Base-by-base conservation (phyloP, 2,329 filamentous ascomycete species). In the Verticillium klebahnii region DNA sequence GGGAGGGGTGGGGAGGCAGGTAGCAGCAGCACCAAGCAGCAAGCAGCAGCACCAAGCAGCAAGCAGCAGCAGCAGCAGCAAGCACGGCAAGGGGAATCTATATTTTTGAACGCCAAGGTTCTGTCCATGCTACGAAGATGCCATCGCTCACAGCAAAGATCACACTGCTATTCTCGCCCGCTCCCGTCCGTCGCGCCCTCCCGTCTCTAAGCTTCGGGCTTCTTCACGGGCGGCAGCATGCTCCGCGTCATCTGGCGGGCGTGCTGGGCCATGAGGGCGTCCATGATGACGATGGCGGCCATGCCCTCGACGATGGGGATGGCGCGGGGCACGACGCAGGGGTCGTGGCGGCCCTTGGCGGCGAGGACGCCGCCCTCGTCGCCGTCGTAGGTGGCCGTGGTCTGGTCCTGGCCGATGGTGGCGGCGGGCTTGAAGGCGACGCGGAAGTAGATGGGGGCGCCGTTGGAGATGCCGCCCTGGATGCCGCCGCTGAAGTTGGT, bases 401-500 rank as follows among this genome's bases (percentile, higher is more conserved):
- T 84, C 80, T 98, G 94, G 54, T 91, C 90, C 77, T 94, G 90
- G 56, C 91, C 89, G 72, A 98, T 98, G 3, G 95, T 98, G 34
- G 94, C 93, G 2, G 94, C 88, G 11, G 94, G 91, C 83, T 98
- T 98, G 86, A 98, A 98, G 17, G 87, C 93, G 5, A 97, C 89
- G 58, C 90, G 88, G 85, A 98, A 98, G 83, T 95, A 98, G 78
- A 98, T 92, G 63, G 89, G 89, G 40, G 92, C 91, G 62, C 94
- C 95, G 76, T 98, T 98, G 58, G 90, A 89, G 77, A 98, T 98
- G 59, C 94, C 94, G 54, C 94, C 95, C 79, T 98, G 94, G 68
- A 98, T 92, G 66, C 94, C 95, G 14, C 94, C 94, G 2, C 90
- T 94, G 81, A 97, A 93, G 81, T 98, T 98, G 31, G 94, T 97